phyloP scores from a whole-genome alignment of 495 filamentous ascomycete species.

The Neurospora pannonica region DNA sequence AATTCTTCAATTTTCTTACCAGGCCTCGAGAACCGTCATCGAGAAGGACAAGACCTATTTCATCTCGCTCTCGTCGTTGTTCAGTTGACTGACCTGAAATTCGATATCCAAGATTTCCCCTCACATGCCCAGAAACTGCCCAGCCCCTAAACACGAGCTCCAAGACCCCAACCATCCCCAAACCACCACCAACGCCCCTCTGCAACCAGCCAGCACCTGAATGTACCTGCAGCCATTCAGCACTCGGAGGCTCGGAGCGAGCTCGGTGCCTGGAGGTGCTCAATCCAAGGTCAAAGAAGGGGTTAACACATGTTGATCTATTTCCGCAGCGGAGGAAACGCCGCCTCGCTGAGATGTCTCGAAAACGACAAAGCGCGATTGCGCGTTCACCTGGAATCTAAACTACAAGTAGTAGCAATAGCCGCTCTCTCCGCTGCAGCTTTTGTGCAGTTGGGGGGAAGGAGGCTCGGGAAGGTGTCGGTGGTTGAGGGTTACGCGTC shows the following conservation, averaged over 20 bases:
- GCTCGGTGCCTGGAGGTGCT: neutral
- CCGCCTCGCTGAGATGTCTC: neutral
- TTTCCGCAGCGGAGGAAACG: neutral
- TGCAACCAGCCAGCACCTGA: neutral
- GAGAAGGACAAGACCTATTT: neutral
- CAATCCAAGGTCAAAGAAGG: neutral
- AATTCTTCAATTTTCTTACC: neutral
- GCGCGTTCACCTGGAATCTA: neutral
- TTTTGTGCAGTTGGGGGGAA: neutral
- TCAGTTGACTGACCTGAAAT: neutral
- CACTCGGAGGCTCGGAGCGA: neutral
- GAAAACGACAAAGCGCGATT: neutral
- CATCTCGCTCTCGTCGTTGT: neutral
- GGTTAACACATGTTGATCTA: neutral
- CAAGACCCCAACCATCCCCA: neutral
- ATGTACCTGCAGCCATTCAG: neutral
- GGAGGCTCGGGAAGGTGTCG: neutral
- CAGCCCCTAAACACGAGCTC: neutral
- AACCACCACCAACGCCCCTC: neutral
- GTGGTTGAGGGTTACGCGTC: neutral
- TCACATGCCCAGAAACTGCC: neutral
- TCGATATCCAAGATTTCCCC: neutral
- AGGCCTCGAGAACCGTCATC: neutral
- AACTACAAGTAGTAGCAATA: neutral
- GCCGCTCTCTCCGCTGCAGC: neutral